phyloP scores from a whole-genome alignment of 306 rosid species.

The Lithocarpus polystachyus region DNA sequence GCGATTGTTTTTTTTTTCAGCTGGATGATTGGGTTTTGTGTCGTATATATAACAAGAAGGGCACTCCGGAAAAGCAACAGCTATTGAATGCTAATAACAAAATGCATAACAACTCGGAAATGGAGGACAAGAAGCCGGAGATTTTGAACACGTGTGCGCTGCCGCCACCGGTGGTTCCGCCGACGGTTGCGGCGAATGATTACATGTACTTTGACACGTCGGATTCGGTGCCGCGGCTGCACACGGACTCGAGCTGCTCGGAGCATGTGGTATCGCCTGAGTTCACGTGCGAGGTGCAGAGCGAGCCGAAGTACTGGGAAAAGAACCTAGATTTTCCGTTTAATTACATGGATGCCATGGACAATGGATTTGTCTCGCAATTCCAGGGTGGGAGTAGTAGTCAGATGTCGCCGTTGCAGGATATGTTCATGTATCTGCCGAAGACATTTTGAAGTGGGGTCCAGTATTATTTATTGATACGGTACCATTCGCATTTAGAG shows the following conservation, averaged over 20 bases:
- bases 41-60: constrained; percentile 94
- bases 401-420: constrained; percentile 89
- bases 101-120: constrained; percentile 22
- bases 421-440: constrained; percentile 71
- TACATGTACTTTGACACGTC: constrained; percentile 58
- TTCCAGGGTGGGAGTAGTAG: constrained; percentile 33
- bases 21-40: constrained; percentile 96
- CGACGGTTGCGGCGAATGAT: constrained; percentile 29
- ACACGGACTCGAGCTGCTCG: constrained; percentile 95
- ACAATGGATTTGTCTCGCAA: constrained; percentile 42
- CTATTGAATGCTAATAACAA: neutral
- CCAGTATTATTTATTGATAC: neutral
- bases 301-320: constrained; percentile 86
- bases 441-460: constrained; percentile 38
- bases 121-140: constrained; percentile 66
- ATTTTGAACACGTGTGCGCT: neutral
- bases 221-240: constrained; percentile 77
- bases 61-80: constrained; percentile 48
- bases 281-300: constrained; percentile 84
- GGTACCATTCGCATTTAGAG: neutral
- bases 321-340: constrained; percentile 50
- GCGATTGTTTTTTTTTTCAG: constrained; percentile 48
- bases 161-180: constrained; percentile 16
- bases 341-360: constrained; percentile 63
- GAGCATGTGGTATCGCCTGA: constrained; percentile 96